Base-by-base conservation (phyloP, 306 rosid genomes). In the Leucaena leucocephala region DNA sequence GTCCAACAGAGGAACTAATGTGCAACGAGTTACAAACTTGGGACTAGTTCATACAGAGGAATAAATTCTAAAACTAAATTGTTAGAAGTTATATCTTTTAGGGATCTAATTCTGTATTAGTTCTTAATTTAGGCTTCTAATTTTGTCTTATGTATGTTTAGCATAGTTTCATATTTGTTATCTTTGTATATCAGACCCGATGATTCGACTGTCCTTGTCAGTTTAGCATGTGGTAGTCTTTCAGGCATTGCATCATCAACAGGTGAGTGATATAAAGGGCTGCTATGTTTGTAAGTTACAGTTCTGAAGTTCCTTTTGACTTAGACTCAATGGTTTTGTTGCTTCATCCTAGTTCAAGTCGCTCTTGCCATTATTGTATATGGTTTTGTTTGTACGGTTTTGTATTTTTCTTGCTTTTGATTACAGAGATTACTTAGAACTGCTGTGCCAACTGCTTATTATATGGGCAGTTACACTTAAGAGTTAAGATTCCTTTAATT, bases 161-260 rank as follows among this genome's bases (percentile, higher is more conserved):
- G 42, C 48, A 12, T 76, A 34, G 54, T 59, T 66, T 77, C 8
- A 84, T 86, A 34, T 54, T 75, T 19, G 8, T 70, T 61, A 7
- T 59, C 27, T 77, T 72, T 77, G 9, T 21, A 7, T 73, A 70
- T 76, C 86, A 96, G 99, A 86, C 68, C 99, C 7, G 45, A 84
- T 76, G 98, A 96, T 87, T 96, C 98, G 79, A 73, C 92, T 46
- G 84, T 81, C 61, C 83, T 80, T 68, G 89, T 89, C 83, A 96
- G 98, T 85, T 85, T 96, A 80, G 88, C 96, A 35, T 96, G 99
- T 39, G 99, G 99, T 55, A 96, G 99, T 85, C 91, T 96, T 75
- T 93, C 99, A 35, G 99, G 99, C 85, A 88, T 96, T 83, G 96
- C 94, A 64, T 93, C 98, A 69, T 96, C 99, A 78, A 93, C 99